Base-by-base conservation (phyloP, 2,329 filamentous ascomycete species). In the Colletotrichum gigasporum region DNA sequence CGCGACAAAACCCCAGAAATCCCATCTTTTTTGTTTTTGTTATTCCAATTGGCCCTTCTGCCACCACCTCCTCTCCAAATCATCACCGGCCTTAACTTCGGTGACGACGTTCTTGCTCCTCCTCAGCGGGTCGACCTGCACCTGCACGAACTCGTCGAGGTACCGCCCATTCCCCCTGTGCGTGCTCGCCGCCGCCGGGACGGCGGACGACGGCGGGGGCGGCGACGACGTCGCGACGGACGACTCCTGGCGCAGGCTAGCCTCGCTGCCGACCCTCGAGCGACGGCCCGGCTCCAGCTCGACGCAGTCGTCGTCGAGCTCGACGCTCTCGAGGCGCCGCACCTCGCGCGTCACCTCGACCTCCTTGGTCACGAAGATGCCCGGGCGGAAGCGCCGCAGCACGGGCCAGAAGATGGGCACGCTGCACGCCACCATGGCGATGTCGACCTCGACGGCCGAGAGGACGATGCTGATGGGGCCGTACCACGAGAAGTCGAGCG, bases 351-450 rank as follows among this genome's bases (percentile, higher is more conserved):
- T 65, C 18, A 65, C 52, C 37, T 63, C 39, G 2, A 65, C 14
- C 10, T 65, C 63, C 52, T 65, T 65, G 16, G 63, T 65, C 35
- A 65, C 63, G n/a, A 65, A 65, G n/a, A 65, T 65, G 10, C 58
- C 63, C 2, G 45, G 45, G n/a, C n/a, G n/a, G 30, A 65, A 65
- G 2, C 24, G 26, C 3, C 37, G 35, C 26, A 65, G n/a, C 14
- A 97, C 95, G 0, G 96, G 96, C 2, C 86, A 92, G 64, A 90
- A 91, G 57, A 97, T 97, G 86, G 95, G 94, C 39, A 87, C 90
- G 66, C 85, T 87, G 64, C 83, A 85, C 2, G 74, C 74, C 5
- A 80, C 80, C 51, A 47, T 63, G 58, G 63, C 63, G n/a, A 63
- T 35, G 18, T 65, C 63, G 59, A 67, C 58, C 37, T 71, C 69